Evolutionary conservation across 2,329 filamentous ascomycete genomes (phyloP).

Genomic region (Beauveria medogensis): DNA sequence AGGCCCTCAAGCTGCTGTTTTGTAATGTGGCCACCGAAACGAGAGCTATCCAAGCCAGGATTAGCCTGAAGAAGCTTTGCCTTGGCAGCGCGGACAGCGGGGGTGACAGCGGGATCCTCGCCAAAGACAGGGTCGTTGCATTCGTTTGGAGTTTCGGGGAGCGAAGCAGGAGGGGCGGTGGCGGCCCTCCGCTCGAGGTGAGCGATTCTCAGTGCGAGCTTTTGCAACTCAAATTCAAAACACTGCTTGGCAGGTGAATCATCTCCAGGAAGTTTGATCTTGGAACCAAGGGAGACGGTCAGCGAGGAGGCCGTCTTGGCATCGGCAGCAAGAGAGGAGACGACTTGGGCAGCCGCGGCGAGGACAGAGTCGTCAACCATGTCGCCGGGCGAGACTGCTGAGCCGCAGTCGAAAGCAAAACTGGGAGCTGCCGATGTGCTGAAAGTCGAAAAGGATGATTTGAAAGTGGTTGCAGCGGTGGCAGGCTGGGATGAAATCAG

Average conservation of each 20-base stretch:
- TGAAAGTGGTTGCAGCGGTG: background rate
- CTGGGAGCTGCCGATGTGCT: background rate
- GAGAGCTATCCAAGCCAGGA: slow-evolving; percentile 31
- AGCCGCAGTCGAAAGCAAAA: slow-evolving; percentile 3
- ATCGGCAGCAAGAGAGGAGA: slow-evolving; percentile 43
- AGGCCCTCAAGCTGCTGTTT: slow-evolving; percentile 80
- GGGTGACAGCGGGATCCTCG: slow-evolving; percentile 40
- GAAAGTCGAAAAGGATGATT: background rate
- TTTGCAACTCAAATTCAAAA: slow-evolving; percentile 75
- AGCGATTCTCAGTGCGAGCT: slow-evolving; percentile 69
- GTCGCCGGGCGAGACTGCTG: slow-evolving; percentile 11
- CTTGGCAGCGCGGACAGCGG: slow-evolving; percentile 28
- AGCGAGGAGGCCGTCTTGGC: slow-evolving; percentile 30
- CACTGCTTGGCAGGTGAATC: slow-evolving; percentile 66
- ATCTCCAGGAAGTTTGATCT: slow-evolving; percentile 68
- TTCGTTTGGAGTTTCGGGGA: slow-evolving; percentile 80
- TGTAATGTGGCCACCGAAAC: slow-evolving; percentile 47
- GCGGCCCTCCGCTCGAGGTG: slow-evolving; percentile 73
- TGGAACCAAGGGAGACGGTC: slow-evolving; percentile 34
- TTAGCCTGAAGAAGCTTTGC: slow-evolving; percentile 39
- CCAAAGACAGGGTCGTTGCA: slow-evolving; percentile 56
- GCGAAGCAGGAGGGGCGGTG: slow-evolving; percentile 46
- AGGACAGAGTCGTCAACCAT: slow-evolving; percentile 50
- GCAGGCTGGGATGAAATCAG: background rate
- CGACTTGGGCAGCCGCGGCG: slow-evolving; percentile 44